Base-by-base conservation (phyloP, 2,329 filamentous ascomycete species). In the Colletotrichum karsti region DNA sequence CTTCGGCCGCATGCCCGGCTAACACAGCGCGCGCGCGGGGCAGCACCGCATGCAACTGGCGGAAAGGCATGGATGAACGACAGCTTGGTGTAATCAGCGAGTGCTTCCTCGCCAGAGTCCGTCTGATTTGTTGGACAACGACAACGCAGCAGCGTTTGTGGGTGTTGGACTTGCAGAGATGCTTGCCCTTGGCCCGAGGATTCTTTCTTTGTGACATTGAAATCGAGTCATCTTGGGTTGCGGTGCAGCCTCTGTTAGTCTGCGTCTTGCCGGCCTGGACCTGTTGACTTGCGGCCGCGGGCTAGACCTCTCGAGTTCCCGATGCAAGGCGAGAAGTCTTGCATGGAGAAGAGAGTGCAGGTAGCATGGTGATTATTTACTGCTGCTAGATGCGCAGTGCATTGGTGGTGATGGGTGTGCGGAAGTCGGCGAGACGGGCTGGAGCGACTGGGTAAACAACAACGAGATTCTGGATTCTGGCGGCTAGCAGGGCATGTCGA, bases 391-490 rank as follows among this genome's bases (percentile, higher is more conserved):
- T n/a, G n/a, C n/a, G n/a, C n/a, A n/a, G n/a, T n/a, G n/a, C n/a
- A n/a, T n/a, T n/a, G 42, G n/a, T 30, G 46, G 26, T 51, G 24
- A 18, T 51, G 26, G 24, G n/a, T 24, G 42, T 42, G 28, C 64
- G 64, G 44, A 58, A 37, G 20, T 28, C 37, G 64, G 42, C 63
- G 41, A 57, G 24, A 26, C 42, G 28, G n/a, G n/a, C n/a, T n/a
- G n/a, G 58, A n/a, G 35, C 8, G 26, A 8, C 6, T 24, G 22
- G n/a, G n/a, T n/a, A n/a, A 24, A 63, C 18, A 58, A 18, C 4
- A 28, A 35, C n/a, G n/a, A n/a, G n/a, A n/a, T n/a, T n/a, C n/a
- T n/a, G n/a, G 53, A 28, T 7, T 22, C n/a, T 33, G 50, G 50
- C 50, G 50, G 30, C 30, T 48, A 26, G 37, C 18, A 12, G 13